phyloP scores from a whole-genome alignment of 768 basidiomycete genomes.

The Tulasnella calospora region DNA sequence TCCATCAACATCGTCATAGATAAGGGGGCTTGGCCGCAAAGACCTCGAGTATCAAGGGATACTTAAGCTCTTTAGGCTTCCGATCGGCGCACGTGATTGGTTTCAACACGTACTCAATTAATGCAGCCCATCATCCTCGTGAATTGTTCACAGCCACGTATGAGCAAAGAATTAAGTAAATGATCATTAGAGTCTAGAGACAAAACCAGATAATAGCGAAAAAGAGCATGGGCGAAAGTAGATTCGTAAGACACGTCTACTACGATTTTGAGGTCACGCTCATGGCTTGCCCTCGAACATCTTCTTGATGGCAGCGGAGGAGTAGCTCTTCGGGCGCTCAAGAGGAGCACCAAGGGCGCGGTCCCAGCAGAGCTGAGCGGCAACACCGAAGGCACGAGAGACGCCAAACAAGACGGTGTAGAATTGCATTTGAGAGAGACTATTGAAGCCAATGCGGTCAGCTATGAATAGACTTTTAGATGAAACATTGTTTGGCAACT shows the following conservation, averaged over 20 bases:
- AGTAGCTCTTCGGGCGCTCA: constrained; percentile 89
- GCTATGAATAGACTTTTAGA: not conserved
- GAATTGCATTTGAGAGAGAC: constrained; percentile 85
- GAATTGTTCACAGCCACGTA: not conserved
- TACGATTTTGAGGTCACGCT: not conserved
- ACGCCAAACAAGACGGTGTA: constrained; percentile 98
- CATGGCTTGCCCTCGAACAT: constrained; percentile 60
- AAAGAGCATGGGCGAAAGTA: not conserved
- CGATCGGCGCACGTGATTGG: no score
- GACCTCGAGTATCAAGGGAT: no score
- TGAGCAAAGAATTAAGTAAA: not conserved
- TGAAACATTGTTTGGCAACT: not conserved
- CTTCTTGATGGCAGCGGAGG: constrained; percentile 69
- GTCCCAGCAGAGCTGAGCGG: constrained; percentile 88
- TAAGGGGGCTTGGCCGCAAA: no score
- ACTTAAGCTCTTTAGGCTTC: no score
- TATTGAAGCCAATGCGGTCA: constrained; percentile 29
- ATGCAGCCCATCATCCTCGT: no score
- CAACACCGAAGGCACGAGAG: constrained; percentile 87
- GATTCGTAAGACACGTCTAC: not conserved
- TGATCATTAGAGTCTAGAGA: constrained; percentile 3
- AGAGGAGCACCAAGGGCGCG: constrained; percentile 87
- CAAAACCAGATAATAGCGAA: not conserved
- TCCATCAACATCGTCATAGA: no score
- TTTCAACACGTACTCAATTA: no score